phyloP scores from a whole-genome alignment of 1,284 basidiomycete species.

The Somion occarium region DNA sequence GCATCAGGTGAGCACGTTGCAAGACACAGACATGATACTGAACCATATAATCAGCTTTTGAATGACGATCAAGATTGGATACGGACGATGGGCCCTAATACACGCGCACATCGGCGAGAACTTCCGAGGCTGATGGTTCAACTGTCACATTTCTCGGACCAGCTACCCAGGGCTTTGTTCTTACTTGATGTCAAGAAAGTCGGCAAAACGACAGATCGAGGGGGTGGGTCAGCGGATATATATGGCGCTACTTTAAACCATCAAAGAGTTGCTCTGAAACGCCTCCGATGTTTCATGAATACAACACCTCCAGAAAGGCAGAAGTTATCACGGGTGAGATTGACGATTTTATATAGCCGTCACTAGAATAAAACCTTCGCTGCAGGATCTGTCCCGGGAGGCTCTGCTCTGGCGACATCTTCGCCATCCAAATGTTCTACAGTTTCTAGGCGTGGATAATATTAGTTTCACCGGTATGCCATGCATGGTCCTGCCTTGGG shows the following conservation, averaged over 20 bases:
- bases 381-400: conserved; percentile 2
- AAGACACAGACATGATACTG: too few species aligned
- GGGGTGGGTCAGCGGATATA: conserved; percentile 5
- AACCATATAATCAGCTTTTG: too few species aligned
- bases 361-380: neutral
- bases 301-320: neutral
- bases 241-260: neutral
- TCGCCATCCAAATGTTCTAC: conserved; percentile 4
- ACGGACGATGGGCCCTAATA: too few species aligned
- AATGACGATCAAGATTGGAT: too few species aligned
- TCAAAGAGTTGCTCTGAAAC: conserved; percentile 5
- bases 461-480: neutral
- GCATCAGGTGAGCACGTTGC: neutral
- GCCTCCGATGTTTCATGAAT: neutral
- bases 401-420: conserved; percentile 5
- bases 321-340: neutral
- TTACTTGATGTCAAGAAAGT: neutral
- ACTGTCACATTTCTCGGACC: neutral
- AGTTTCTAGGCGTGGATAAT: conserved; percentile 6
- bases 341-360: neutral
- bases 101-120: neutral
- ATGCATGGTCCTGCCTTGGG: conserved; percentile 6
- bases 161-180: neutral
- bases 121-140: neutral
- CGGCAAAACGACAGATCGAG: neutral